phyloP scores from a whole-genome alignment of 352 stramenopile genomes.

The Pythium dissotocum region DNA sequence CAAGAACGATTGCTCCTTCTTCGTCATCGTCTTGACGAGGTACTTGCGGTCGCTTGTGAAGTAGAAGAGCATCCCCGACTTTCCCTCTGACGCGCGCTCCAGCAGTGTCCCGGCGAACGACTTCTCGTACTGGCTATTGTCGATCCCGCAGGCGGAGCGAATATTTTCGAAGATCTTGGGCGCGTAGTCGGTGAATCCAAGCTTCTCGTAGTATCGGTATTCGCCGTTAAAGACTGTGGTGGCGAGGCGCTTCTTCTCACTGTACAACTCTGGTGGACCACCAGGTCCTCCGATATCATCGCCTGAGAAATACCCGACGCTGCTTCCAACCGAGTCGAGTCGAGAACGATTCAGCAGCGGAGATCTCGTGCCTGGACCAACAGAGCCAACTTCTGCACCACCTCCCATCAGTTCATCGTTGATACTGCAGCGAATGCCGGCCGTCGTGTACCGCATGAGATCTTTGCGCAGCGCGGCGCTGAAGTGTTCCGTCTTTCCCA shows the following conservation, averaged over 20 bases:
- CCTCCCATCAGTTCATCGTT: conserved; percentile 43
- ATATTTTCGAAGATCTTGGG: conserved; percentile 86
- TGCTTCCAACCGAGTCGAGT: conserved; percentile 30
- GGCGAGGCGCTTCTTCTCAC: conserved; percentile 80
- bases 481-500: conserved; percentile 73
- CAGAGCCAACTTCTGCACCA: neutral
- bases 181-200: conserved; percentile 87
- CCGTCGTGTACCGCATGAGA: conserved; percentile 85
- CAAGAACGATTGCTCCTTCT: conserved; percentile 85
- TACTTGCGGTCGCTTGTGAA: conserved; percentile 86
- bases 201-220: conserved; percentile 85
- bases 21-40: conserved; percentile 89
- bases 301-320: conserved; percentile 33
- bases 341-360: conserved; percentile 18
- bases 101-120: conserved; percentile 85
- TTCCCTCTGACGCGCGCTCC: conserved; percentile 80
- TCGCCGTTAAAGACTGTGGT: conserved; percentile 84
- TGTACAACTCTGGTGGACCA: conserved; percentile 54
- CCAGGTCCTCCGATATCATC: conserved; percentile 42
- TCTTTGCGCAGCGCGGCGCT: conserved; percentile 78
- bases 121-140: conserved; percentile 77
- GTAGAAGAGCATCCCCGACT: conserved; percentile 89
- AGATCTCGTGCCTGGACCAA: neutral
- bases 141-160: conserved; percentile 72
- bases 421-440: conserved; percentile 80